phyloP scores from a whole-genome alignment of 768 basidiomycete genomes.

The Trametes gibbosa region DNA sequence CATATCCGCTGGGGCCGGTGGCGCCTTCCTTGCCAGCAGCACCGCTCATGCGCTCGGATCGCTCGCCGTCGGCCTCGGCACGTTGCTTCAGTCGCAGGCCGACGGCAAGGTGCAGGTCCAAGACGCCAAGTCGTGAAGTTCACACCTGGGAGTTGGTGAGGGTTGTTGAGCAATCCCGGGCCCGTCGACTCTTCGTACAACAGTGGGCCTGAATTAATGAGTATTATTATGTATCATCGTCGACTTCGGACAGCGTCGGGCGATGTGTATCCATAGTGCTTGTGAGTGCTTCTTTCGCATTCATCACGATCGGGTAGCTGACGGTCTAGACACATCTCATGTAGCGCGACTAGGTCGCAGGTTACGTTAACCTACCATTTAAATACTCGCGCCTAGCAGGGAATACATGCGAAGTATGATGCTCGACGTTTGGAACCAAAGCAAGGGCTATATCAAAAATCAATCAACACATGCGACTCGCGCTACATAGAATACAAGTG shows the following conservation, averaged over 20 bases:
- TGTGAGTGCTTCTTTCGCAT: not conserved
- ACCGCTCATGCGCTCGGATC: constrained; percentile 79
- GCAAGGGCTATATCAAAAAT: too few relatives aligned
- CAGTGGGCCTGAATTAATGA: not conserved
- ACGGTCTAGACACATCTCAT: too few relatives aligned
- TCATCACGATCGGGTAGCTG: too few relatives aligned
- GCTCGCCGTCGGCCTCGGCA: constrained; percentile 72
- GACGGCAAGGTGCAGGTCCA: constrained; percentile 23
- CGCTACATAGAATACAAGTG: not conserved
- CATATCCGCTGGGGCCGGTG: constrained; percentile 66
- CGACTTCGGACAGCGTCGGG: not conserved
- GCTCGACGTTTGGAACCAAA: too few relatives aligned
- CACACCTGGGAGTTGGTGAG: not conserved
- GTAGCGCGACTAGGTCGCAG: too few relatives aligned
- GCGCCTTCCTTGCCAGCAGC: constrained; percentile 67
- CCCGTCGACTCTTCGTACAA: not conserved
- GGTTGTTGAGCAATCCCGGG: constrained; percentile 10
- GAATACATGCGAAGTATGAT: too few relatives aligned
- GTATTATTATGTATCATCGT: constrained; percentile 3
- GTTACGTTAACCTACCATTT: too few relatives aligned
- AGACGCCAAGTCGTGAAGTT: not conserved
- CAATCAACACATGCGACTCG: too few relatives aligned
- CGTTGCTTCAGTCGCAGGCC: constrained; percentile 43
- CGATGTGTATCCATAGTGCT: not conserved
- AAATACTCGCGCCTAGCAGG: too few relatives aligned